Percentiles rank a stretch among this genome's conserved stretches.
These are phyloP conservation scores for Saccharomyces hybrid DNA, from an alignment of 1,139 yeast species.

Conservation along the genomic window DNA sequence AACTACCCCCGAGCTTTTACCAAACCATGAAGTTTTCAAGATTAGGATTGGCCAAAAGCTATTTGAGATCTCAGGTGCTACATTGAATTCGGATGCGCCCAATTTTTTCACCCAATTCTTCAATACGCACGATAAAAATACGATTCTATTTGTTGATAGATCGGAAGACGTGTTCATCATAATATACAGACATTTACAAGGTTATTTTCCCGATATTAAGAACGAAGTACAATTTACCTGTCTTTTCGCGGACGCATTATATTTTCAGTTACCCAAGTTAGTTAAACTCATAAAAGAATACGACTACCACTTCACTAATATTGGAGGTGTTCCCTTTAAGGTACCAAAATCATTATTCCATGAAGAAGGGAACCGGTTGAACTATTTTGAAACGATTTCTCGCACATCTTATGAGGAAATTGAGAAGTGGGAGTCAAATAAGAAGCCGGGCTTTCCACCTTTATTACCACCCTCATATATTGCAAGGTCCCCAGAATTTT, in stretches of 20 bases:
- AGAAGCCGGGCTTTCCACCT: slow-evolving; percentile 67
- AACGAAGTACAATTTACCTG: slow-evolving; percentile 53
- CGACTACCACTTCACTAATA: slow-evolving; percentile 47
- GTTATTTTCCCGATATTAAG: slow-evolving; percentile 54
- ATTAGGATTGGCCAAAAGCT: slow-evolving; percentile 61
- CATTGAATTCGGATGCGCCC: slow-evolving; percentile 67
- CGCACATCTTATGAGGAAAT: slow-evolving; percentile 44
- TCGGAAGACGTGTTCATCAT: slow-evolving; percentile 57
- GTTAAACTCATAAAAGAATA: slow-evolving; percentile 41
- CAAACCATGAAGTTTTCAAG: slow-evolving; percentile 56
- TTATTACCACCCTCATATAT: slow-evolving; percentile 45
- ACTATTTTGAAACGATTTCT: slow-evolving; percentile 58
- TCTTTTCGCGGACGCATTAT: slow-evolving; percentile 59
- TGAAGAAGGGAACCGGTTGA: slow-evolving; percentile 61
- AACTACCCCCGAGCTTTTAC: slow-evolving; percentile 47
- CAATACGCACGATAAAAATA: slow-evolving; percentile 9
- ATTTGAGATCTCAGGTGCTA: slow-evolving; percentile 63
- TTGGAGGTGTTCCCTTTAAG: slow-evolving; percentile 54
- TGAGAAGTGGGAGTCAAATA: slow-evolving; percentile 32
- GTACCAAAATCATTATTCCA: slow-evolving; percentile 47
- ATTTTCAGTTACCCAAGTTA: slow-evolving; percentile 55
- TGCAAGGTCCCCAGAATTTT: slow-evolving; percentile 47
- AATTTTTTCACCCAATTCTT: slow-evolving; percentile 33
- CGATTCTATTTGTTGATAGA: slow-evolving; percentile 57
- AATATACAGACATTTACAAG: slow-evolving; percentile 66